These are phyloP conservation scores for Grifola frondosa DNA, from an alignment of 1,284 basidiomycete genomes.

Conservation along the genomic window DNA sequence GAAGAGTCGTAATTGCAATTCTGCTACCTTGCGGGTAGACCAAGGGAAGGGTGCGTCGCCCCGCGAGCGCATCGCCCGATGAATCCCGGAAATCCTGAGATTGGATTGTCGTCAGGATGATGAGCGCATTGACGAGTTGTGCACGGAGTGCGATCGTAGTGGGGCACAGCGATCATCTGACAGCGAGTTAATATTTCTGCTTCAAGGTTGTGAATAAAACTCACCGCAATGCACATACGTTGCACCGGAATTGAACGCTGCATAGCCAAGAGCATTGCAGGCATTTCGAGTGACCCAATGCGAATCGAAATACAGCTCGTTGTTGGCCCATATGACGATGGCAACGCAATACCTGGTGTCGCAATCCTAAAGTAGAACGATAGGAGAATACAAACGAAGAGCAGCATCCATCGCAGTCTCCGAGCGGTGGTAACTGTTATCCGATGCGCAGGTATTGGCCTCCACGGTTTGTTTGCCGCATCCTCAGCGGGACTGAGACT, in stretches of 20 bases:
- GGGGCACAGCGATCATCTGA: conserved; percentile 10
- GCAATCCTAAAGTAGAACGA: conserved; percentile 3
- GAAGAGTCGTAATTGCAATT: not conserved
- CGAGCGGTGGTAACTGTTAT: conserved; percentile 35
- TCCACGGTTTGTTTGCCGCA: conserved; percentile 41
- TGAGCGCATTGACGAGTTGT: conserved; percentile 27
- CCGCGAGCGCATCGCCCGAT: conserved; percentile 36
- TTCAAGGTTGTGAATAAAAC: not conserved
- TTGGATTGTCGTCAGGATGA: conserved; percentile 40
- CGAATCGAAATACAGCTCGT: conserved; percentile 35
- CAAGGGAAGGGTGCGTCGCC: conserved; percentile 39
- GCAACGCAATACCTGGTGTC: conserved; percentile 29
- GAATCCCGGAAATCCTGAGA: conserved; percentile 43
- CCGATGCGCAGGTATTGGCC: conserved; percentile 45
- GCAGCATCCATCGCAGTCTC: conserved; percentile 38
- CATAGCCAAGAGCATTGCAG: conserved; percentile 35
- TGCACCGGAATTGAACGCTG: conserved; percentile 25
- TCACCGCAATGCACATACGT: conserved; percentile 17
- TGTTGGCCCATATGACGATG: conserved; percentile 33
- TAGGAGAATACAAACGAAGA: conserved; percentile 34
- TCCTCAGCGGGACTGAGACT: conserved; percentile 42
- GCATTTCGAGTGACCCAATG: conserved; percentile 38
- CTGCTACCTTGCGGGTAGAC: conserved; percentile 26
- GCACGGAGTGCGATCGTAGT: conserved; percentile 19
- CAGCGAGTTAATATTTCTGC: not conserved